Evolutionary conservation across 768 basidiomycete species (phyloP).

Genomic region (Porphyrellus cyaneotinctus): DNA sequence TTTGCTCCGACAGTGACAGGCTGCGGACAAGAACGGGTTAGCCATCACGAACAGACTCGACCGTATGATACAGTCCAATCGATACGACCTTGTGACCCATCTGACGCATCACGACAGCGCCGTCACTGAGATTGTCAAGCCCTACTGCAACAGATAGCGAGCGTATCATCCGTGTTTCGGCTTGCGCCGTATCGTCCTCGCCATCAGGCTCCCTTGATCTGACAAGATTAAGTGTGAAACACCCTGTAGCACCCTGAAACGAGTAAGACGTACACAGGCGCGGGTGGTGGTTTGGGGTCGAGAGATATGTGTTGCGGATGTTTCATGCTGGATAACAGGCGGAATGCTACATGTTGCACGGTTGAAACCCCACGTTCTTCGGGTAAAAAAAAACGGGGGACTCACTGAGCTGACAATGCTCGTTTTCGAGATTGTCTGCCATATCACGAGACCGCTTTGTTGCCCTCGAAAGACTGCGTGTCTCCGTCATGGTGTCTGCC

Average conservation of each 20-base stretch:
- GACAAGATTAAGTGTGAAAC: not conserved
- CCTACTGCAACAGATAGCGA: constrained; percentile 42
- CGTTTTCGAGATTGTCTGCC: not conserved
- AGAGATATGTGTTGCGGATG: constrained; percentile 39
- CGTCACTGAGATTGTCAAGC: constrained; percentile 22
- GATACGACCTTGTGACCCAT: constrained; percentile 18
- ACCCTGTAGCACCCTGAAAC: not conserved
- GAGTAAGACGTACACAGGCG: constrained; percentile 32
- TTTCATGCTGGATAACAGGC: constrained; percentile 40
- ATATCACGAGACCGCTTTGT: constrained; percentile 7
- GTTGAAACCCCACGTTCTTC: not conserved
- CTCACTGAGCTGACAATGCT: not conserved
- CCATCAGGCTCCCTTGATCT: constrained; percentile 47
- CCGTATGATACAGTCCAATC: no score
- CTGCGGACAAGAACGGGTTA: constrained; percentile 10
- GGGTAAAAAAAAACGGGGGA: not conserved
- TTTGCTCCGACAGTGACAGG: constrained; percentile 7
- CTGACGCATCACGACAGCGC: constrained; percentile 15
- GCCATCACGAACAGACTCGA: not conserved
- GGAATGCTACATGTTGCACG: constrained; percentile 41
- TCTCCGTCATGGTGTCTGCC: constrained; percentile 8
- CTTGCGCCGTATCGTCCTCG: constrained; percentile 45
- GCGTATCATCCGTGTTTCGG: constrained; percentile 38
- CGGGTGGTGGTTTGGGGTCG: constrained; percentile 37
- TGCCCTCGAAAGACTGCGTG: not conserved